Evolutionary conservation across 2,329 filamentous ascomycete genomes (phyloP), one percentile per base, ranked within the genome.

Genomic region (Chrysoporthe austroafricana): DNA sequence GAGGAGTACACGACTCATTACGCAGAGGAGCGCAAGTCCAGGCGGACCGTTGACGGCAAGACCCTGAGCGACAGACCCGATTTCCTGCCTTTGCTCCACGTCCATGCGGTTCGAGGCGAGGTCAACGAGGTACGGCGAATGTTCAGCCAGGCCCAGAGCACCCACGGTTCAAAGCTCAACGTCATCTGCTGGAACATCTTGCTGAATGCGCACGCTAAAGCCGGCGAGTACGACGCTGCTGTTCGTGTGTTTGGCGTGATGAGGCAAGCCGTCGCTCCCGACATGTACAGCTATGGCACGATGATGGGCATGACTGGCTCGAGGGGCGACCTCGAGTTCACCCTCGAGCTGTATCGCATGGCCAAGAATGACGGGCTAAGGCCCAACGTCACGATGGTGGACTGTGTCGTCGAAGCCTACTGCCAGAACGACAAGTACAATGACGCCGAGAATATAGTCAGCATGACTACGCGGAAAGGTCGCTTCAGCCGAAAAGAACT

Each of bases 111-210:
- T 66, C 82, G 87, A 62, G 91, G 89, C 2, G 88, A 97, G 71
- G 76, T 90, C 0, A 74, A 80, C 3, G 82, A 86, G 62, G 87
- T 90, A 0, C 79, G 86, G 62, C 76, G 81, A 26, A 85, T 90
- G 46, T 91, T 97, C 69, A 75, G 87, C 59, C 81, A 84, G n/a
- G 87, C 96, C 66, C 75, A 76, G 34, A 73, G 79, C 7, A 81
- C 87, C 62, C 90, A 89, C 73, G 78, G 81, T 0, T 72, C 91
- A 18, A 71, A 80, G 54, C 90, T 90, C 7, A 86, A 88, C 70
- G 76, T 84, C 1, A 76, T 82, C 46, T 88, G 86, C 70, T 97
- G 91, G 90, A 97, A 97, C 74, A 88, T 90, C 32, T 78, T 97
- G 39, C 82, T 98, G 58, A 88, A 90, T 73, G 90, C 91, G 2